A percentile compares a stretch with the other conserved stretches of the same genome.
Evolutionary conservation across 495 filamentous ascomycete species (phyloP).

Genomic region (Clavariopsis aquatica): DNA sequence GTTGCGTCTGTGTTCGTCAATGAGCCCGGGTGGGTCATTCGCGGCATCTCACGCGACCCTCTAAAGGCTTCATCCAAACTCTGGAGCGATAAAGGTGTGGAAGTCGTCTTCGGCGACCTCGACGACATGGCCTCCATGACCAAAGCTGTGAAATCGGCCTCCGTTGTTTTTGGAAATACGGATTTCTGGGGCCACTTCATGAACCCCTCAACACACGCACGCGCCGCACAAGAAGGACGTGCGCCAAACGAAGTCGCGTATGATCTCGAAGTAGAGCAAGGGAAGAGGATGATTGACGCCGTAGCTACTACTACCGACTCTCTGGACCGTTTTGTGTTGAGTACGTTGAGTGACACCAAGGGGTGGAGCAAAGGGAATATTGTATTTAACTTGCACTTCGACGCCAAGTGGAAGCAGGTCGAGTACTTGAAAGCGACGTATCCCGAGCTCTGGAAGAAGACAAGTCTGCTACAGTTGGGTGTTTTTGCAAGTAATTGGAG

Average conservation of each 20-base stretch:
- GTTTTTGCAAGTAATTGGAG: slow-evolving; percentile 45
- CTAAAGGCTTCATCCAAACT: slow-evolving; percentile 44
- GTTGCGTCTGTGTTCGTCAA: slow-evolving; percentile 38
- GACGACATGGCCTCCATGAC: slow-evolving; percentile 48
- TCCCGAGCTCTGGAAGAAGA: slow-evolving; percentile 50
- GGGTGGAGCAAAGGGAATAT: slow-evolving; percentile 41
- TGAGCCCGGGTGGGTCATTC: slow-evolving; percentile 38
- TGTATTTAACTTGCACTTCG: slow-evolving; percentile 40
- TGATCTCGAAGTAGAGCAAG: slow-evolving; percentile 52
- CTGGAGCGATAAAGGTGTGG: slow-evolving; percentile 50
- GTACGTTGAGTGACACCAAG: slow-evolving; percentile 32
- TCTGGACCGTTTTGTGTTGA: slow-evolving; percentile 35
- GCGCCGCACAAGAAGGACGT: slow-evolving; percentile 37
- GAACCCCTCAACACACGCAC: slow-evolving; percentile 38
- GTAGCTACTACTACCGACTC: slow-evolving; percentile 43
- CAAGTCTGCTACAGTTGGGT: slow-evolving; percentile 47
- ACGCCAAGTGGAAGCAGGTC: slow-evolving; percentile 44
- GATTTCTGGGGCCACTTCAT: slow-evolving; percentile 51
- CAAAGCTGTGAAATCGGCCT: slow-evolving; percentile 51
- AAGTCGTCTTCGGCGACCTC: slow-evolving; percentile 53
- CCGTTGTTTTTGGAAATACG: slow-evolving; percentile 57
- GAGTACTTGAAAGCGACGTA: slow-evolving; percentile 48
- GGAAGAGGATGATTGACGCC: slow-evolving; percentile 54
- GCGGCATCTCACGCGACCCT: slow-evolving; percentile 42
- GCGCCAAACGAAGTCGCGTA: slow-evolving; percentile 50